Evolutionary conservation across 179 eudicot genomes (phyloP), one percentile per base, ranked within the genome.

Genomic region (Corrigiola litoralis): DNA sequence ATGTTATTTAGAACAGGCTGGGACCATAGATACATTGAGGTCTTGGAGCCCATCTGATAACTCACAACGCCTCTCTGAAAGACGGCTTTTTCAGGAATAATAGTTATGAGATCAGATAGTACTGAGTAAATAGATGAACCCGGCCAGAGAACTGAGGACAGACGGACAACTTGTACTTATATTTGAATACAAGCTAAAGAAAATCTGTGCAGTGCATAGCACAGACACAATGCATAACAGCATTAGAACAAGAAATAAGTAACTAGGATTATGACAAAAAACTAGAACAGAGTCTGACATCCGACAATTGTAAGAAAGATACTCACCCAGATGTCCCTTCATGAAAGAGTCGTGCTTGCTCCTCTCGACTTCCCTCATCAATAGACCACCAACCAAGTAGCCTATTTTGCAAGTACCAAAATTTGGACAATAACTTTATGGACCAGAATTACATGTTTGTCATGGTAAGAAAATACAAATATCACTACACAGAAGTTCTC

Each of bases 301-400:
- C 16, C 20, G 61, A 14, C 53, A 16, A 61, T 21, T 56, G 31
- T 46, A 17, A n/a, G 29, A 37, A 68, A 42, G 67, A 11, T 55
- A 71, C 78, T 60, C 56, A 92, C 98, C 96, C 90, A 5, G 92
- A 77, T 38, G 78, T 72, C 21, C 84, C 95, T 58, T 78, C 86
- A 58, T 82, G 90, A 66, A 80, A 77, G 64, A 90, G 81, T 10
- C 83, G 82, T 45, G 98, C 98, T 66, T 86, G 96, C 61, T 92
- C 98, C 80, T 92, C 98, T 70, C 82, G 84, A 75, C 92, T 92
- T 75, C 87, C 89, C 76, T 92, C 98, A 71, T 92, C 96, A 76
- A 92, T 87, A 32, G 98, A 89, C 96, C 96, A 92, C 98, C 98
- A 92, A 47, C 96, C 98, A 50, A 92, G 88, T 55, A 92, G 82